Conservation (phyloP, 2,329 filamentous ascomycete genomes). For the Saccharata proteae region DNA sequence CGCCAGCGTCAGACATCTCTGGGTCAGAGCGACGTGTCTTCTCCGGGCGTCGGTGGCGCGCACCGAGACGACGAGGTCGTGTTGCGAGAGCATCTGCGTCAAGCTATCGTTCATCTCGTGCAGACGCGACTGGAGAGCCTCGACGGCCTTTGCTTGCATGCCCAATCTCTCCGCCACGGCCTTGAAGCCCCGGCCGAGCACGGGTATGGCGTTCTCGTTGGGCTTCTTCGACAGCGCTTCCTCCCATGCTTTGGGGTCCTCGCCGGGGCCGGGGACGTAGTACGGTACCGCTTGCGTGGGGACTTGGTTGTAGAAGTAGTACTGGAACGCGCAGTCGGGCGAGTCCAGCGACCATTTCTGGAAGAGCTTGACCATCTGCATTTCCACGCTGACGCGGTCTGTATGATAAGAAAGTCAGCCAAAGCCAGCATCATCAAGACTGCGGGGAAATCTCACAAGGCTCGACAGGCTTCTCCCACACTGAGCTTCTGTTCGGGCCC, state of each 20-base stretch:
- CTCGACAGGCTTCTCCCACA: slow-evolving; percentile 6
- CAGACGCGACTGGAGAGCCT: slow-evolving; percentile 56
- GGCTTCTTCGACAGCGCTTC: slow-evolving; percentile 73
- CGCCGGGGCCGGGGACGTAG: slow-evolving; percentile 56
- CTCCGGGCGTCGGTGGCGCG: slow-evolving; percentile 60
- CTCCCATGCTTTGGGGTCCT: slow-evolving; percentile 72
- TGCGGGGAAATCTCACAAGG: slow-evolving; percentile 2
- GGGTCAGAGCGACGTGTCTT: slow-evolving; percentile 59
- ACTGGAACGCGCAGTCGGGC: slow-evolving; percentile 61
- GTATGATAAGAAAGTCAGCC: neutral
- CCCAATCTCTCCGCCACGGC: slow-evolving; percentile 60
- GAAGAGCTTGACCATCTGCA: slow-evolving; percentile 55
- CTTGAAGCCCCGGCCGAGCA: slow-evolving; percentile 61
- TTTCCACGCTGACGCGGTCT: slow-evolving; percentile 25
- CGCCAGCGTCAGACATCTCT: slow-evolving; percentile 62
- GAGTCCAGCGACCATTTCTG: slow-evolving; percentile 63
- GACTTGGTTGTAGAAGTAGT: slow-evolving; percentile 82
- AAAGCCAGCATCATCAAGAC: neutral
- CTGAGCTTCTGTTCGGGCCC: neutral
- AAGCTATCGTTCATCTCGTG: slow-evolving; percentile 71
- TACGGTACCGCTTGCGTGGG: slow-evolving; percentile 63
- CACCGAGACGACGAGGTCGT: slow-evolving; percentile 66
- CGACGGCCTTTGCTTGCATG: slow-evolving; percentile 57
- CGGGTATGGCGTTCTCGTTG: slow-evolving; percentile 62
- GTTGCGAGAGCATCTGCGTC: slow-evolving; percentile 58